Evolutionary conservation across 1,284 basidiomycete genomes (phyloP).

Genomic region (Ganoderma boninense): DNA sequence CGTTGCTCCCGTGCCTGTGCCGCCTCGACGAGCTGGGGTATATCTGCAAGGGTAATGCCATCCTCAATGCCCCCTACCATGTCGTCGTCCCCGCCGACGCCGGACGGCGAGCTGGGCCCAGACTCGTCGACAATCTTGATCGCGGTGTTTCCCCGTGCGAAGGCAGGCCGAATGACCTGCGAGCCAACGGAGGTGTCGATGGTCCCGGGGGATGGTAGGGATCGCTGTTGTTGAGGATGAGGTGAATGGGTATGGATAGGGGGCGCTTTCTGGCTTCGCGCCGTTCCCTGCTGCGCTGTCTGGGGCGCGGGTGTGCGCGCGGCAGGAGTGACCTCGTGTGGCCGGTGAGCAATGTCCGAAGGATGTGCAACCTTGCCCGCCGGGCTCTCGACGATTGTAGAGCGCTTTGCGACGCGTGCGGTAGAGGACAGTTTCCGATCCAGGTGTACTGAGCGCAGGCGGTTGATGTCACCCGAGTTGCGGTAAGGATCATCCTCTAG

Average conservation of each 20-base stretch:
- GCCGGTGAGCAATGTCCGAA: slow-evolving; percentile 45
- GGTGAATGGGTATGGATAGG: slow-evolving; percentile 35
- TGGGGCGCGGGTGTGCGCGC: slow-evolving; percentile 30
- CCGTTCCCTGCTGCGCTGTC: slow-evolving; percentile 31
- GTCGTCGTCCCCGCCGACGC: slow-evolving; percentile 43
- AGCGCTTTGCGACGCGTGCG: slow-evolving; percentile 90
- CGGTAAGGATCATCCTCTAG: slow-evolving; percentile 78
- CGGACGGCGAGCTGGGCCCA: slow-evolving; percentile 72
- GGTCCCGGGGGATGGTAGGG: slow-evolving; percentile 46
- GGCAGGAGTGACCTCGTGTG: slow-evolving; percentile 36
- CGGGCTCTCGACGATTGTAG: slow-evolving; percentile 97
- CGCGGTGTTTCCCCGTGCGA: slow-evolving; percentile 85
- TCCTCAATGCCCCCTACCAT: slow-evolving; percentile 64
- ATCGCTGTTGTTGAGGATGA: slow-evolving; percentile 35
- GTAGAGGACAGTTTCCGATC: slow-evolving; percentile 96
- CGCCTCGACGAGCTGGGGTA: slow-evolving; percentile 92
- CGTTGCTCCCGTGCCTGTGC: slow-evolving; percentile 90
- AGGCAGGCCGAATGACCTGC: slow-evolving; percentile 76
- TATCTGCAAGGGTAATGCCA: slow-evolving; percentile 94
- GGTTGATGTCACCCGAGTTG: slow-evolving; percentile 90
- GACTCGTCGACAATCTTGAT: slow-evolving; percentile 92
- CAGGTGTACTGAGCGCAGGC: slow-evolving; percentile 92
- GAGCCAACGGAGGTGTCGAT: slow-evolving; percentile 48
- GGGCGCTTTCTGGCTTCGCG: slow-evolving; percentile 44
- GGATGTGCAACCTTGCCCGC: slow-evolving; percentile 87